Evolutionary conservation across 441 rosid genomes (phyloP).

Genomic region (Mallotus repandus): DNA sequence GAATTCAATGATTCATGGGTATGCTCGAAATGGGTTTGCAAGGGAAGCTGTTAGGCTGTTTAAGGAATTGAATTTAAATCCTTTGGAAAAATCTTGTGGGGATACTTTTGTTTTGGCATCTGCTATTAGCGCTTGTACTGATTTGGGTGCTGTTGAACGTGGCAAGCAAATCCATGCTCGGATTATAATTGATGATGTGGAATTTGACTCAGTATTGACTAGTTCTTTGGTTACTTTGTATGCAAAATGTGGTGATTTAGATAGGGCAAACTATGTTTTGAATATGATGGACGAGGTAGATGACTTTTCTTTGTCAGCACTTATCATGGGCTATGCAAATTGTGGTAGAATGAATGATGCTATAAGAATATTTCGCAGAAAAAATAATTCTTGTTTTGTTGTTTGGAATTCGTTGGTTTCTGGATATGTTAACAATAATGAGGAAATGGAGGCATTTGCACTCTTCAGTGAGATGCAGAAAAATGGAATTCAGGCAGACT

Average conservation of each 20-base stretch:
- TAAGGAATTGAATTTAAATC: constrained; percentile 39
- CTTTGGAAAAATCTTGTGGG: constrained; percentile 28
- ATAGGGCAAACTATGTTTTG: constrained; percentile 47
- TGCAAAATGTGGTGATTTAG: constrained; percentile 68
- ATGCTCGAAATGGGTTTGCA: constrained; percentile 40
- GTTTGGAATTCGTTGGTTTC: constrained; percentile 82
- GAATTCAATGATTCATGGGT: constrained; percentile 67
- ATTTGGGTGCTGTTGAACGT: constrained; percentile 47
- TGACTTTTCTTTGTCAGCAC: constrained; percentile 73
- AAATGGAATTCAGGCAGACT: constrained; percentile 40
- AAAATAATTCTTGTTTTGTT: constrained; percentile 38
- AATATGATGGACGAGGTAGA: constrained; percentile 49
- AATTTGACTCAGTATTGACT: constrained; percentile 49
- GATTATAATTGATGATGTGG: constrained; percentile 42
- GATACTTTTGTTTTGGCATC: constrained; percentile 61
- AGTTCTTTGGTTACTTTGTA: constrained; percentile 69
- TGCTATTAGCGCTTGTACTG: constrained; percentile 57
- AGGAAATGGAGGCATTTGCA: constrained; percentile 51
- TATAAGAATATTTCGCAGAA: constrained; percentile 45
- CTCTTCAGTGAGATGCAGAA: constrained; percentile 57
- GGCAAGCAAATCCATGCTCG: constrained; percentile 77
- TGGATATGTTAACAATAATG: constrained; percentile 55
- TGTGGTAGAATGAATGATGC: constrained; percentile 61
- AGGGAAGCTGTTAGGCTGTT: constrained; percentile 58
- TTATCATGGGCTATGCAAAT: constrained; percentile 67